These are phyloP conservation scores for Flaveria ramosissima DNA, from an alignment of 129 eudicot species.

Conservation along the genomic window DNA sequence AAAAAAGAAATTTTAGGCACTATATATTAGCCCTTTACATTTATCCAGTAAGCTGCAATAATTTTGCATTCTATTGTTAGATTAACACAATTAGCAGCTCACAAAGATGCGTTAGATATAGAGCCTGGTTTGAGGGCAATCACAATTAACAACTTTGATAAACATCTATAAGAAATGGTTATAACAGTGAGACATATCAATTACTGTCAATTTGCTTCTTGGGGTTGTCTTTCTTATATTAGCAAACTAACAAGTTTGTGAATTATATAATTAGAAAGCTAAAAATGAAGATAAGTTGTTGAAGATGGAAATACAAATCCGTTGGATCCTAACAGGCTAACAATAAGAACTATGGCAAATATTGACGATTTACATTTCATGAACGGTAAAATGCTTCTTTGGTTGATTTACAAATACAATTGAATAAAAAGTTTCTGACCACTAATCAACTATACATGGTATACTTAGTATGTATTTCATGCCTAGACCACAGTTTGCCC, in stretches of 20 bases:
- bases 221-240: not conserved
- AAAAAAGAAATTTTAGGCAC: not conserved
- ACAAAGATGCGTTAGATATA: not conserved
- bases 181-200: not conserved
- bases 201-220: not conserved
- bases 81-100: not conserved
- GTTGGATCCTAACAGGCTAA: not conserved
- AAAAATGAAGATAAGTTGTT: not conserved
- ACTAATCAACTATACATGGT: no score
- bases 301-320: not conserved
- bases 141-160: not conserved
- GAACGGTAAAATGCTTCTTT: not conserved
- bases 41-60: not conserved
- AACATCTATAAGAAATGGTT: not conserved
- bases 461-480: no score
- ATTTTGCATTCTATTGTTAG: slow-evolving; percentile 3
- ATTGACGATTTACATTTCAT: not conserved
- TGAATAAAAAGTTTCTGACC: no score
- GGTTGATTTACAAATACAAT: no score
- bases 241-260: no score
- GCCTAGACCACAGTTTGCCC: no score
- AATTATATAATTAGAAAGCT: no score
- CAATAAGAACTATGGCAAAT: not conserved
- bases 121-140: not conserved
- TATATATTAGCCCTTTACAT: not conserved